Conservation (phyloP, 176 grass and related monocot genomes). For the Paspalum notatum region DNA sequence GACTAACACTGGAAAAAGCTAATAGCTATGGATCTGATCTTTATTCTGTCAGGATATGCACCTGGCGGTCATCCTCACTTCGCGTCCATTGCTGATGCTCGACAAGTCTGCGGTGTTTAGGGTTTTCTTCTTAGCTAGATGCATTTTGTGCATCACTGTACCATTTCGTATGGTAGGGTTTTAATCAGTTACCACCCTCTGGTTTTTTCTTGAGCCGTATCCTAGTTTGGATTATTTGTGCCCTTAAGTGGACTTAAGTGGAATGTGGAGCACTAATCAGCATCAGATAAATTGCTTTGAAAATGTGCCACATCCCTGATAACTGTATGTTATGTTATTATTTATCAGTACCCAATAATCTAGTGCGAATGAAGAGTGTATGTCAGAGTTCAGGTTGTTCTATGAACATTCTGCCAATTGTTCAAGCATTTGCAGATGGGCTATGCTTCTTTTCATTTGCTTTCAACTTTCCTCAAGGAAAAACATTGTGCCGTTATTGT, state of each 20-base stretch:
- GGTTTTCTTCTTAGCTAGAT: constrained; percentile 68
- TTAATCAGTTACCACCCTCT: constrained; percentile 47
- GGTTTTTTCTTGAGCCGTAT: constrained; percentile 19
- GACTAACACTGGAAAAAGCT: constrained; percentile 57
- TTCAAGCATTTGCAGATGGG: background rate
- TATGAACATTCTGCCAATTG: background rate
- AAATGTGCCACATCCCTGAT: constrained; percentile 61
- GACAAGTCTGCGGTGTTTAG: constrained; percentile 88
- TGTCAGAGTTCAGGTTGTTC: constrained; percentile 1
- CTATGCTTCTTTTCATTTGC: background rate
- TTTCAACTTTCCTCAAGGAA: background rate
- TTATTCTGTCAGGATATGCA: constrained; percentile 70
- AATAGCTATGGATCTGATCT: constrained; percentile 62
- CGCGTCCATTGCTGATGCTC: constrained; percentile 74
- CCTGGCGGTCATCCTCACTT: constrained; percentile 84
- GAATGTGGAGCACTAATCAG: constrained; percentile 61
- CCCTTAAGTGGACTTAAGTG: background rate
- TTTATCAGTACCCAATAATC: constrained; percentile 45
- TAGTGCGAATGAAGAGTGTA: constrained; percentile 32
- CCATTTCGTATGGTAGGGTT: constrained; percentile 46
- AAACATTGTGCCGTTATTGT: background rate
- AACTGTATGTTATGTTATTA: constrained; percentile 35
- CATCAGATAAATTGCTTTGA: constrained; percentile 47
- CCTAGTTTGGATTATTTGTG: constrained; percentile 31
- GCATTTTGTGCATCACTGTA: constrained; percentile 63